Evolutionary conservation across 169 alveolate genomes (phyloP).

Genomic region (Cryptosporidium xiaoi): DNA sequence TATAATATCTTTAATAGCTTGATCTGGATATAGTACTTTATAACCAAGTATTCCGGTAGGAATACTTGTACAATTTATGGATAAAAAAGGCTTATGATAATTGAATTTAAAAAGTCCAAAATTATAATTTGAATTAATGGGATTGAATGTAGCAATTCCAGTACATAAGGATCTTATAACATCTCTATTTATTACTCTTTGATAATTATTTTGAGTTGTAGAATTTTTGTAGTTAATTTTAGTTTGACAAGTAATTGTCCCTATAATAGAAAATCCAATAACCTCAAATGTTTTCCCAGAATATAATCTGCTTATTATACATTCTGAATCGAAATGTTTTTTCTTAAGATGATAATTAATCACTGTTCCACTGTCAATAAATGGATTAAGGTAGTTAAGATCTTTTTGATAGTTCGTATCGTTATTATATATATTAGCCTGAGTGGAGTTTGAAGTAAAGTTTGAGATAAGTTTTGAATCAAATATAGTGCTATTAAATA

Average conservation of each 20-base stretch:
- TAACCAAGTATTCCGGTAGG: not conserved
- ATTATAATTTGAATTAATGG: not conserved
- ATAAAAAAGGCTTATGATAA: not conserved
- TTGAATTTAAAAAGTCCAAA: constrained; percentile 13
- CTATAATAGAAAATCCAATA: constrained; percentile 25
- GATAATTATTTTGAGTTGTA: not conserved
- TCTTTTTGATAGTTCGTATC: not conserved
- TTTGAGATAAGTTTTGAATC: not conserved
- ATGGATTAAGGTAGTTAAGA: not conserved
- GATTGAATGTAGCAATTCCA: constrained; percentile 20
- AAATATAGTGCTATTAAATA: constrained; percentile 33
- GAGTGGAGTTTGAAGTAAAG: too few species aligned
- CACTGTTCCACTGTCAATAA: not conserved
- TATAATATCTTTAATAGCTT: constrained; percentile 3
- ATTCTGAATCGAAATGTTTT: not conserved
- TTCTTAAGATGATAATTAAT: not conserved
- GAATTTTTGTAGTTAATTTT: not conserved
- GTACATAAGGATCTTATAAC: constrained; percentile 38
- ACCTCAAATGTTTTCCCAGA: constrained; percentile 9
- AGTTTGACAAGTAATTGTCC: constrained; percentile 21
- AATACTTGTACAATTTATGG: not conserved
- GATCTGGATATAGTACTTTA: constrained; percentile 27
- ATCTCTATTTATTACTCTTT: constrained; percentile 7
- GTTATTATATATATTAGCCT: too few species aligned
- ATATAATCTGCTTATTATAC: constrained; percentile 25